Evolutionary conservation across 192 early-diverging fungal species (phyloP), one percentile per base, ranked within the genome.

Genomic region (Coemansia sp.): DNA sequence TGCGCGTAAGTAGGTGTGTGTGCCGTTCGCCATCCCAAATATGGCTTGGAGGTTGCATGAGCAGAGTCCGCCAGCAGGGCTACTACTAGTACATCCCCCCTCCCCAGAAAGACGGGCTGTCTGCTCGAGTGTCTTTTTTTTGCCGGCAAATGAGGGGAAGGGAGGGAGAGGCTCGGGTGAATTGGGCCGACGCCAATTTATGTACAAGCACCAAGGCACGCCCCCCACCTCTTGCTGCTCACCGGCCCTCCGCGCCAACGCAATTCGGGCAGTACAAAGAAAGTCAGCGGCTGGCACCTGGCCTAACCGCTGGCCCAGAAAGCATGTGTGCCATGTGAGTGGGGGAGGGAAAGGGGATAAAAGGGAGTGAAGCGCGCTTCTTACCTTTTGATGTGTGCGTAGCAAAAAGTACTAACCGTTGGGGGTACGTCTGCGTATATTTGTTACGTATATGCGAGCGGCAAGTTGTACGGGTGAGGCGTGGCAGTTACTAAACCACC

Each of bases 41-140:
- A 72, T 59, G 70, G 70, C 70, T 72, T 72, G 70, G 61, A 66
- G 70, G 70, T 60, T 72, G 70, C 70, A 72, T 56, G 57, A 45
- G 38, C 37, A 38, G 28, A 65, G 35, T 35, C 34, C 34, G 11
- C 63, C 38, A 21, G 23, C n/a, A 45, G n/a, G 42, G 42, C n/a
- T 18, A 20, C 42, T 20, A 45, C 42, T 45, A 45, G 18, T 20
- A 45, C 7, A 45, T n/a, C 16, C 18, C 18, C 42, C 4, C 16
- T 8, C 18, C 42, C 4, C 2, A 31, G 6, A 20, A 45, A 4
- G 18, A 45, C 42, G 16, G 42, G n/a, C 42, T 8, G 42, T 8
- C 16, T 8, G n/a, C 42, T n/a, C n/a, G 42, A 45, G 42, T 42
- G 21, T 46, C 20, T 8, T 26, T 50, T 50, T 50, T 50, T 50